phyloP scores from a whole-genome alignment of 2,329 filamentous ascomycete genomes.

The Amphichorda felina region DNA sequence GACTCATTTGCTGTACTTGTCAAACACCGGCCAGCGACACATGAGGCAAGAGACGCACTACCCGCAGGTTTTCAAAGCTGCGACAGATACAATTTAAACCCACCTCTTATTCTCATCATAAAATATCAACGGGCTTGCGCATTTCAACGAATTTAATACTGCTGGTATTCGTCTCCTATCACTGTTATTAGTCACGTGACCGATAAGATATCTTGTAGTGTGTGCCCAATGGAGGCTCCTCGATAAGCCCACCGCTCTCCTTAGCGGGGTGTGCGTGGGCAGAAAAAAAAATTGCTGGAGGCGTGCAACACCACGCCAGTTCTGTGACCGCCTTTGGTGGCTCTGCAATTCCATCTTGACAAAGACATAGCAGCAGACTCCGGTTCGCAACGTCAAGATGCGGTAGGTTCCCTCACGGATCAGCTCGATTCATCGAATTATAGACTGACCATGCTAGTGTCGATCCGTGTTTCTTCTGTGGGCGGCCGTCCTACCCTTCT shows the following conservation, averaged over 20 bases:
- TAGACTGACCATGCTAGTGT: constrained; percentile 14
- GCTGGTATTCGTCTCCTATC: not conserved
- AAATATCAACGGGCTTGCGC: too few species aligned
- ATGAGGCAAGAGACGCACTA: too few species aligned
- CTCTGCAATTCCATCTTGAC: not conserved
- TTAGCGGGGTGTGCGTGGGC: not conserved
- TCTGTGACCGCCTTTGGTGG: not conserved
- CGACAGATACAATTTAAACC: too few species aligned
- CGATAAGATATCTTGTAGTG: not conserved
- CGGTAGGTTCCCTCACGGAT: not conserved
- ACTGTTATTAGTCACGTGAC: not conserved
- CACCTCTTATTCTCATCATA: too few species aligned
- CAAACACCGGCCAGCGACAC: too few species aligned
- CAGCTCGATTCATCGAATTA: not conserved
- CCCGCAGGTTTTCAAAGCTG: too few species aligned
- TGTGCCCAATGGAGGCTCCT: not conserved
- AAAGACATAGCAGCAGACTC: not conserved
- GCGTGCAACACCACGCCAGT: not conserved
- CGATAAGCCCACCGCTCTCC: not conserved
- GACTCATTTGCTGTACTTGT: too few species aligned
- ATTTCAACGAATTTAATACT: too few species aligned
- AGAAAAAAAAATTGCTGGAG: not conserved
- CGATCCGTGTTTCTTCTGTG: constrained; percentile 33
- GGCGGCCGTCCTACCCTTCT: constrained; percentile 38
- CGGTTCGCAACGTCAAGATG: constrained; percentile 1